Percentiles rank a stretch among this genome's conserved stretches.
These are phyloP conservation scores for Leishmania arabica DNA, from an alignment of 208 protist species.

Conservation along the genomic window DNA sequence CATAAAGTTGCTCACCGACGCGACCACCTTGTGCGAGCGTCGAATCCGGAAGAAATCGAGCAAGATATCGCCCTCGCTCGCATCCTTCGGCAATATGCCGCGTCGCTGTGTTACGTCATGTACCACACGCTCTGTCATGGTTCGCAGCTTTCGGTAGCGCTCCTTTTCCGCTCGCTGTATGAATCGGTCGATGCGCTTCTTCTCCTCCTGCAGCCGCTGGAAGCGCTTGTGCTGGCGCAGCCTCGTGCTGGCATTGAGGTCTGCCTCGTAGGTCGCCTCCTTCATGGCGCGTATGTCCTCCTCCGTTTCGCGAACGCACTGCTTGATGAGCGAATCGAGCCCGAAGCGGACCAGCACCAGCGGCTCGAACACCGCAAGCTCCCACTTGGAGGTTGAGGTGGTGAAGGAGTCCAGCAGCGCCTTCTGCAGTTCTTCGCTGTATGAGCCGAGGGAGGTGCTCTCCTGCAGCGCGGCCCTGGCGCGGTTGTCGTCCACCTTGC, in stretches of 20 bases:
- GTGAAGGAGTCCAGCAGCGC: conserved; percentile 58
- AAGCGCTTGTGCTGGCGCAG: conserved; percentile 62
- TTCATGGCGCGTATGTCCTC: conserved; percentile 60
- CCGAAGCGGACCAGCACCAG: conserved; percentile 77
- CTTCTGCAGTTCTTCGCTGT: conserved; percentile 54
- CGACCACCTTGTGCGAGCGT: conserved; percentile 54
- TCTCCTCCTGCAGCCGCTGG: conserved; percentile 50
- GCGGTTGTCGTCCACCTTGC: conserved; percentile 53
- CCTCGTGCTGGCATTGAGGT: conserved; percentile 32
- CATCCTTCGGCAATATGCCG: conserved; percentile 16
- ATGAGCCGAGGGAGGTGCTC: conserved; percentile 39
- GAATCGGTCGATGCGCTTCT: conserved; percentile 53
- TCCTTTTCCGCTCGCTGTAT: conserved; percentile 44
- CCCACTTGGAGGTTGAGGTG: conserved; percentile 67
- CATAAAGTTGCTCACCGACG: conserved; percentile 68
- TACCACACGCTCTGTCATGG: conserved; percentile 54
- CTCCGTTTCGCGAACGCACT: conserved; percentile 72
- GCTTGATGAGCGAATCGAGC: conserved; percentile 53
- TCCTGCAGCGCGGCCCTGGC: conserved; percentile 32
- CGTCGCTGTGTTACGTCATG: conserved; percentile 37
- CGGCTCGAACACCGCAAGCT: conserved; percentile 59
- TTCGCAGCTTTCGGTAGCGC: conserved; percentile 39
- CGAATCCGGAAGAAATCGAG: conserved; percentile 40
- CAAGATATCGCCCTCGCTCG: conserved; percentile 19
- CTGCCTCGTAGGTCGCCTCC: conserved; percentile 27